phyloP scores from a whole-genome alignment of 2,329 filamentous ascomycete genomes.

The Madurella mycetomatis region DNA sequence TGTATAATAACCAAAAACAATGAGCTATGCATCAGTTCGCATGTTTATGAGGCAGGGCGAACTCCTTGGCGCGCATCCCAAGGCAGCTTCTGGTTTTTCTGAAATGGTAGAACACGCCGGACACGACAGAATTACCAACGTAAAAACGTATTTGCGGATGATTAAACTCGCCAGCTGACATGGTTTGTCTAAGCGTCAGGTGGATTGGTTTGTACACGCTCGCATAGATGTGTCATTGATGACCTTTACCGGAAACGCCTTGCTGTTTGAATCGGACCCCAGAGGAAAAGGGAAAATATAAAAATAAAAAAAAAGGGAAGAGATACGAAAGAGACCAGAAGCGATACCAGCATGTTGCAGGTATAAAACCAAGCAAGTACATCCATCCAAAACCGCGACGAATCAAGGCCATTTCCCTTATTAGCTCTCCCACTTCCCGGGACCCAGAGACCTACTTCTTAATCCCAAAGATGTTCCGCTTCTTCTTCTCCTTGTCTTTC shows the following conservation, averaged over 20 bases:
- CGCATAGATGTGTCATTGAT: too few species aligned
- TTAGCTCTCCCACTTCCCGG: neutral
- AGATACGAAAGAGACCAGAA: too few species aligned
- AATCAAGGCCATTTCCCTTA: neutral
- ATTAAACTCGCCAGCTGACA: neutral
- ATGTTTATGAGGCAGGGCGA: neutral
- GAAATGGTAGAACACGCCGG: slow-evolving; percentile 8
- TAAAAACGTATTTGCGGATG: neutral
- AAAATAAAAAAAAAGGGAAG: too few species aligned
- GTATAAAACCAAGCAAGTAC: neutral
- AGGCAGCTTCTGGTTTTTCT: slow-evolving; percentile 5
- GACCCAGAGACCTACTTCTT: slow-evolving; percentile 27
- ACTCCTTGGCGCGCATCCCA: neutral
- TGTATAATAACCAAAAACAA: slow-evolving; percentile 10
- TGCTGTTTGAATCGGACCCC: too few species aligned
- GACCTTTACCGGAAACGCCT: too few species aligned
- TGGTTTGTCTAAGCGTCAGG: too few species aligned
- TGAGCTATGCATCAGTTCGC: neutral
- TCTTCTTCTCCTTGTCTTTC: slow-evolving; percentile 41
- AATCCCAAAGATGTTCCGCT: slow-evolving; percentile 32
- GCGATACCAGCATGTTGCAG: too few species aligned
- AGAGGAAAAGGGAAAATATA: too few species aligned
- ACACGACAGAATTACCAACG: neutral
- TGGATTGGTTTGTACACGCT: too few species aligned
- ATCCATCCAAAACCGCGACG: neutral